Evolutionary conservation across 345 rosid genomes (phyloP), one percentile per base, ranked within the genome.

Genomic region (Diplotaxis tenuifolia): DNA sequence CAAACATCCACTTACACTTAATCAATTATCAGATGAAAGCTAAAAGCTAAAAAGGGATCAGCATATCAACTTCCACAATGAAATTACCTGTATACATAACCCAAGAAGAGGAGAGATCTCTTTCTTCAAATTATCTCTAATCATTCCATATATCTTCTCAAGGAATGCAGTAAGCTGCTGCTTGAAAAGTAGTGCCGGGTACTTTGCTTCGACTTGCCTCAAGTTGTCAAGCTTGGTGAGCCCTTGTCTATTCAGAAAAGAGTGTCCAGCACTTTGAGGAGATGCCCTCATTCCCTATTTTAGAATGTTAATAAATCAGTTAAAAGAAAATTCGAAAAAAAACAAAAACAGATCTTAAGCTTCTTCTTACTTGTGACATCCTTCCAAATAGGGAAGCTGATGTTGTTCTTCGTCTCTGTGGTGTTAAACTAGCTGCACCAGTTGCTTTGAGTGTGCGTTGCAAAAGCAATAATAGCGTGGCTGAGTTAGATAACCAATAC

Each of bases 81-180:
- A 38, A 53, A 59, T 45, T 77, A 95, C 99, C 99, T 95, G 99
- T 81, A 95, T 95, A 65, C 99, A 95, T 80, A 88, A 78, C 15
- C 98, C 98, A 70, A 95, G 98, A 75, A 95, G 78, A 65, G 98
- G 99, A 29, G 99, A 88, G 54, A 95, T 92, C 86, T 94, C 97
- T 82, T 92, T 95, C 86, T 95, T 95, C 23, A 95, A 79, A 80
- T 83, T 90, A 85, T 95, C 99, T 76, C 99, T 84, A 56, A 95
- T 90, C 99, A 95, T 89, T 80, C 98, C 99, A 85, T 95, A 95
- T 77, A 95, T 88, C 83, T 95, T 95, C 86, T 95, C 98, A 66
- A 95, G 97, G 88, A 85, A 92, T 65, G 99, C 98, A 12, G 98
- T 92, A 58, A 95, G 99, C 86, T 95, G 99, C 82, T 92, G 98